Base-by-base conservation (phyloP, 164 flowering plant species). In the Berberis thunbergii region DNA sequence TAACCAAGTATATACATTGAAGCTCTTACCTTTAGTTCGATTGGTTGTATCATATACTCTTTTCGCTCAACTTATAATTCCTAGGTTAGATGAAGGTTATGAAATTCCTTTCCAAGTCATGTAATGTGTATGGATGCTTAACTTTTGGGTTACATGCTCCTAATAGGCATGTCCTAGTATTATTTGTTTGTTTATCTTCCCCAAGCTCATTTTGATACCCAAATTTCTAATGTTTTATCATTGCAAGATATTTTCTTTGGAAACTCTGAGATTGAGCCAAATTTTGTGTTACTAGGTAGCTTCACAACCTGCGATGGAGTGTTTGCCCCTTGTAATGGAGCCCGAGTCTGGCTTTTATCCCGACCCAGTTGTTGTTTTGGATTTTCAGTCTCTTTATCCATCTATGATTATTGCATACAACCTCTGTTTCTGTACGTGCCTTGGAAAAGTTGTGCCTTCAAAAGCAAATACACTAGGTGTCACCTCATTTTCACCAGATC, bases 271-370 rank as follows among this genome's bases (percentile, higher is more conserved):
- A 42, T 40, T 57, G 42, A 6, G 40, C 45, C 41, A 7, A 57
- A 3, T 26, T 4, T 43, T 10, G 43, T 43, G n/a, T 7, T 40
- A 48, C 39, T 68, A 90, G 97, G 97, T 95, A 43, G 97, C 96
- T 68, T 84, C 81, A 78, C 99, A 91, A 77, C 99, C 99, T 55
- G 99, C 99, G 71, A 91, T 95, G 99, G 99, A 95, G 76, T 91
- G 97, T 72, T 62, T 91, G 38, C 99, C 99, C 43, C 90, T 95
- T 67, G 97, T 95, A 45, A 89, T 95, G 97, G 99, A 95, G 74
- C 99, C 99, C 52, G 96, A 95, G 77, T 95, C 99, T 74, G 86
- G 87, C 8, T 91, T 91, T 79, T 95, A 91, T 84, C 76, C 84
- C 48, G 99, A 89, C 69, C 99, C 99, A 3, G 97, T 91, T 59